These are phyloP conservation scores for Apophysomyces sp. DNA, from an alignment of 371 early-diverging fungal species.

Conservation along the genomic window DNA sequence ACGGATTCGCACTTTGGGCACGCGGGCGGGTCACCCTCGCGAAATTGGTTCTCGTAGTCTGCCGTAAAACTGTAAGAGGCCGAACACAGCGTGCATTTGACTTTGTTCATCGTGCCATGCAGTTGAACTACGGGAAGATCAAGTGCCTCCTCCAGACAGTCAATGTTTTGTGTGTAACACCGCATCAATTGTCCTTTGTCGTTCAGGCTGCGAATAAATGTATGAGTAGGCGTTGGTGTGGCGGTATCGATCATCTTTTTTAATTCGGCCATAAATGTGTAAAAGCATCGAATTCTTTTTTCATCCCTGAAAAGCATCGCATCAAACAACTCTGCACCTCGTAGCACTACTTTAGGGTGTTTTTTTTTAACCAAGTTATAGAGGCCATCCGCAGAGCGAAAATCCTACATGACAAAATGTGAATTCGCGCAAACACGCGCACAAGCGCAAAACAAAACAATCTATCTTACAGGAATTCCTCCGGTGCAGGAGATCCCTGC, in stretches of 20 bases:
- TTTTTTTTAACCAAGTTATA: conserved; percentile 82
- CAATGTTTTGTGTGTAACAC: conserved; percentile 98
- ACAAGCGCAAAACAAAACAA: neutral
- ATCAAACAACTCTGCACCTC: conserved; percentile 96
- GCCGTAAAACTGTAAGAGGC: conserved; percentile 60
- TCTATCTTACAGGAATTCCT: conserved; percentile 79
- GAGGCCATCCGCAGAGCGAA: conserved; percentile 78
- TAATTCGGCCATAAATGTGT: conserved; percentile 93
- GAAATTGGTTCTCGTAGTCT: conserved; percentile 54
- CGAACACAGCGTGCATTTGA: conserved; percentile 84
- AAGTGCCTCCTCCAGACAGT: conserved; percentile 84
- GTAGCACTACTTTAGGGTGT: conserved; percentile 71
- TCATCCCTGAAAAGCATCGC: conserved; percentile 83
- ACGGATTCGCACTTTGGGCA: conserved; percentile 78
- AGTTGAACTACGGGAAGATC: conserved; percentile 81
- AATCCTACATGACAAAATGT: conserved; percentile 59
- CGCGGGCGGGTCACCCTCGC: conserved; percentile 67
- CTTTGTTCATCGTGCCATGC: conserved; percentile 87
- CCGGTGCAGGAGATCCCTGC: conserved; percentile 92
- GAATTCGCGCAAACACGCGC: neutral
- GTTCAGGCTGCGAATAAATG: conserved; percentile 77
- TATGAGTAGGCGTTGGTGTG: conserved; percentile 85
- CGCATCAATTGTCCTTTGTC: conserved; percentile 75
- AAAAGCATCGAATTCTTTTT: conserved; percentile 79
- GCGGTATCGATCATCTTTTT: conserved; percentile 73